Base-by-base conservation (phyloP, 257 asterid genomes). In the Solanum clarkiae region DNA sequence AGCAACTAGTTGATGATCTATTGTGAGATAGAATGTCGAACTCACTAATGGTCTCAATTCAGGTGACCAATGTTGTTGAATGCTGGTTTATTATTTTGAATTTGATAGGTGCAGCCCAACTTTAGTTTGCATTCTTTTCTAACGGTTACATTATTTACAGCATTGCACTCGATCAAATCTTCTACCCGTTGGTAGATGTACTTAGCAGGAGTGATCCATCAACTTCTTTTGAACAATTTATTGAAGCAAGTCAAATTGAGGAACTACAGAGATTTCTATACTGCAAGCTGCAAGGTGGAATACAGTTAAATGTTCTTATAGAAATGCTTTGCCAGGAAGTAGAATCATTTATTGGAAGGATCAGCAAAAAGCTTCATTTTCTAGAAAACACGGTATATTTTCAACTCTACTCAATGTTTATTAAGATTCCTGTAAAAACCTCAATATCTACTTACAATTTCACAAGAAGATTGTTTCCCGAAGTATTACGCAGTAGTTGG, bases 341-440 rank as follows among this genome's bases (percentile, higher is more conserved):
- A 86, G 94, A 90, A 81, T 89, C 91, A 24, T 91, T 95, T 80
- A 84, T 90, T 49, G 86, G 86, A 81, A 88, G 53, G 87, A 88
- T 94, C 56, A 91, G 86, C 86, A 90, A 86, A 75, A 88, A 87
- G 86, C 86, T 95, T 81, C 83, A 9, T 65, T 89, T 89, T 87
- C 93, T 94, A 70, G 97, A 95, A 88, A 86, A 84, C 40, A 92
- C 92, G 98, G 99, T 95, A 90, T 81, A 75, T 85, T 49, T 56
- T 53, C 66, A 79, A 36, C 42, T 26, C 20, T 45, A 13, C 26
- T 45, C 51, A 62, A 77, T 53, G 66, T 53, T 79, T 53, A 17
- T 16, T 15, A 36, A 53, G 26, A 53, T 49, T 69, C 51, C 10
- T 53, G 65, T 20, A 29, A 53, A 53, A 26, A n/a, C 49, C 63